A percentile compares a stretch with the other conserved stretches of the same genome.
These are phyloP conservation scores for Lachnellula suecica DNA, from an alignment of 2,329 filamentous ascomycete species.

Conservation along the genomic window DNA sequence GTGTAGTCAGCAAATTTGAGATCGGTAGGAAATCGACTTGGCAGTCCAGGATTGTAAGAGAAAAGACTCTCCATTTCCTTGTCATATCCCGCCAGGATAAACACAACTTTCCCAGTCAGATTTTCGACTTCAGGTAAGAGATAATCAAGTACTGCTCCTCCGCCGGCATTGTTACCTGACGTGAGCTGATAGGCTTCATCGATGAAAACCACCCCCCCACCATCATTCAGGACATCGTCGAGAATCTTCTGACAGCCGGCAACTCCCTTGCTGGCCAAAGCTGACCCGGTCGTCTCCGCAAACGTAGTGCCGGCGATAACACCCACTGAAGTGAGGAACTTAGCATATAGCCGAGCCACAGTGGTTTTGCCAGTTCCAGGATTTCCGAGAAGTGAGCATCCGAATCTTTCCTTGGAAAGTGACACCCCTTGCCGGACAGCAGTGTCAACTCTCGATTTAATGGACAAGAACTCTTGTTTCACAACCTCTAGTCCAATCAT, in stretches of 20 bases:
- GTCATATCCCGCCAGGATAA: slow-evolving; percentile 74
- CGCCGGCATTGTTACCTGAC: slow-evolving; percentile 55
- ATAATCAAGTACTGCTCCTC: slow-evolving; percentile 65
- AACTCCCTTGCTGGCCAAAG: slow-evolving; percentile 64
- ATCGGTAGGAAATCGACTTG: no score
- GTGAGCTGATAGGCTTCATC: slow-evolving; percentile 78
- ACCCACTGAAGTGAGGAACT: slow-evolving; percentile 61
- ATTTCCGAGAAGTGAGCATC: slow-evolving; percentile 66
- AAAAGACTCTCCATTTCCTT: slow-evolving; percentile 68
- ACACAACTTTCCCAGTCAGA: slow-evolving; percentile 64
- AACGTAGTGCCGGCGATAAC: slow-evolving; percentile 61
- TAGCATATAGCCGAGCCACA: slow-evolving; percentile 67
- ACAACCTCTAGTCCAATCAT: slow-evolving; percentile 72
- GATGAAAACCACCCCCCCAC: slow-evolving; percentile 73
- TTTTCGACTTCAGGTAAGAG: slow-evolving; percentile 74
- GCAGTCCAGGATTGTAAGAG: no score
- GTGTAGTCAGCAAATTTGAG: no score
- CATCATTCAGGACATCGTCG: slow-evolving; percentile 56
- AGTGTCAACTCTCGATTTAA: slow-evolving; percentile 64
- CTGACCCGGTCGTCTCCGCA: slow-evolving; percentile 63
- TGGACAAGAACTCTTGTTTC: slow-evolving; percentile 60
- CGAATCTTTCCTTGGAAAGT: slow-evolving; percentile 58
- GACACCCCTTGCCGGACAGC: slow-evolving; percentile 55
- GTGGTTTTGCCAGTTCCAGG: slow-evolving; percentile 76
- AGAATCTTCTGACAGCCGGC: slow-evolving; percentile 53